Percentiles rank a stretch among this genome's conserved stretches.
Conservation (phyloP, 2,329 filamentous ascomycete genomes). For the Trichoderma semiorbis region DNA sequence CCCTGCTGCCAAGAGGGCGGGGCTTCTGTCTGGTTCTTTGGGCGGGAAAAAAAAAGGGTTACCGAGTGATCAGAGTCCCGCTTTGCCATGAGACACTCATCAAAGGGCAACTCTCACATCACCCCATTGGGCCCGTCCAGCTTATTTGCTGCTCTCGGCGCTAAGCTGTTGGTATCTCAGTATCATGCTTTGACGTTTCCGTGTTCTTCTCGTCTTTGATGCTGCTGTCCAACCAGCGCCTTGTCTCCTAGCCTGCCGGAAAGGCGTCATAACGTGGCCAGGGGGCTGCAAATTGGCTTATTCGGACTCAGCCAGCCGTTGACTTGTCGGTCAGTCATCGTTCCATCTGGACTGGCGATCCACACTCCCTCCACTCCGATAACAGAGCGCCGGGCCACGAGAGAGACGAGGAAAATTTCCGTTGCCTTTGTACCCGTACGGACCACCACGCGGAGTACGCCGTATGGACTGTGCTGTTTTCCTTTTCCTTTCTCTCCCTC, state of each 20-base stretch:
- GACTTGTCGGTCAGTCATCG: slow-evolving; percentile 16
- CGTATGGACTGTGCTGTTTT: background rate
- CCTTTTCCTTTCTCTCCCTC: background rate
- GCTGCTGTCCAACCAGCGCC: background rate
- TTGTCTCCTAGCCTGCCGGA: background rate
- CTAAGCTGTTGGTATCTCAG: background rate
- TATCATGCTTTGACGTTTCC: background rate
- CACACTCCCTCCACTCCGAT: slow-evolving; percentile 10
- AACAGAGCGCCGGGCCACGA: background rate
- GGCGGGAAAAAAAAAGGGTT: slow-evolving; percentile 12
- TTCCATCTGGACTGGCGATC: slow-evolving; percentile 8
- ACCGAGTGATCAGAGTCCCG: slow-evolving; percentile 18
- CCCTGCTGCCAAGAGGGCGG: slow-evolving; percentile 13
- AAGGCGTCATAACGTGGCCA: slow-evolving; percentile 16
- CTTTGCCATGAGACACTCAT: slow-evolving; percentile 17
- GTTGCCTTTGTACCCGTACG: background rate
- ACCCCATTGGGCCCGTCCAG: background rate
- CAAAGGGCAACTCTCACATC: slow-evolving; percentile 5
- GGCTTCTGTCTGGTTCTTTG: background rate
- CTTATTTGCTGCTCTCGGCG: slow-evolving; percentile 11
- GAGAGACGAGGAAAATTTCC: background rate
- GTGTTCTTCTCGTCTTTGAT: background rate
- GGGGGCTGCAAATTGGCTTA: slow-evolving; percentile 14
- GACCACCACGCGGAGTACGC: background rate
- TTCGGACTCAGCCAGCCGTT: slow-evolving; percentile 6